These are phyloP conservation scores for Paracoccidioides brasiliensis DNA, from an alignment of 2,329 filamentous ascomycete genomes.

Conservation along the genomic window DNA sequence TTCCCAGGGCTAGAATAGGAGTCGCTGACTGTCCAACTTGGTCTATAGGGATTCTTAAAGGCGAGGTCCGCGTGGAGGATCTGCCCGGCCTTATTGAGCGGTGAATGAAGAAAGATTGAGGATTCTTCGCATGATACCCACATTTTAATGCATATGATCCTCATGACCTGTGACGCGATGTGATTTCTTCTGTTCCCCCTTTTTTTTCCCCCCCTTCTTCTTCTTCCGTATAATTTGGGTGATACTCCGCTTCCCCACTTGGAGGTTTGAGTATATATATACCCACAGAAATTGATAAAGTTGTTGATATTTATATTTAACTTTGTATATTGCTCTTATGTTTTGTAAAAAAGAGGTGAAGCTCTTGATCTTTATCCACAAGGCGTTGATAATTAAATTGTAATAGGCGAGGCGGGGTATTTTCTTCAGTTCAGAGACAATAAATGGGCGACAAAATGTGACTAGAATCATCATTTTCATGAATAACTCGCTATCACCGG, in stretches of 20 bases:
- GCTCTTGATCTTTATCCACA: too few relatives aligned
- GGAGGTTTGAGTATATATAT: neutral
- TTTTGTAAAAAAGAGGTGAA: too few relatives aligned
- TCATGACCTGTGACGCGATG: neutral
- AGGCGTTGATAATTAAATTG: too few relatives aligned
- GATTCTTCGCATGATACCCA: neutral
- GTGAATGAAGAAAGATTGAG: neutral
- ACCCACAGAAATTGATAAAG: neutral
- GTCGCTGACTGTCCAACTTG: conserved; percentile 1
- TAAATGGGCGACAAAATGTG: too few relatives aligned
- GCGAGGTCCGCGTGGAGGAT: conserved; percentile 62
- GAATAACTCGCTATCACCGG: too few relatives aligned
- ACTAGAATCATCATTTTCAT: too few relatives aligned
- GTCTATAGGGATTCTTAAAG: conserved; percentile 55
- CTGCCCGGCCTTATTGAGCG: conserved; percentile 57
- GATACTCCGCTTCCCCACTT: too few relatives aligned
- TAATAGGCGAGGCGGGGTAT: too few relatives aligned
- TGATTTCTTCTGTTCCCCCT: neutral
- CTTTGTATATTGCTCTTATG: too few relatives aligned
- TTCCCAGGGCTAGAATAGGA: neutral
- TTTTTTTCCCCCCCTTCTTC: neutral
- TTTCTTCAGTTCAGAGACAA: too few relatives aligned
- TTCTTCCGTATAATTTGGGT: neutral
- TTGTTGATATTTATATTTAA: too few relatives aligned
- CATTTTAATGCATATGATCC: neutral